These are phyloP conservation scores for Reutealis trisperma DNA, from an alignment of 345 rosid genomes.

Conservation along the genomic window DNA sequence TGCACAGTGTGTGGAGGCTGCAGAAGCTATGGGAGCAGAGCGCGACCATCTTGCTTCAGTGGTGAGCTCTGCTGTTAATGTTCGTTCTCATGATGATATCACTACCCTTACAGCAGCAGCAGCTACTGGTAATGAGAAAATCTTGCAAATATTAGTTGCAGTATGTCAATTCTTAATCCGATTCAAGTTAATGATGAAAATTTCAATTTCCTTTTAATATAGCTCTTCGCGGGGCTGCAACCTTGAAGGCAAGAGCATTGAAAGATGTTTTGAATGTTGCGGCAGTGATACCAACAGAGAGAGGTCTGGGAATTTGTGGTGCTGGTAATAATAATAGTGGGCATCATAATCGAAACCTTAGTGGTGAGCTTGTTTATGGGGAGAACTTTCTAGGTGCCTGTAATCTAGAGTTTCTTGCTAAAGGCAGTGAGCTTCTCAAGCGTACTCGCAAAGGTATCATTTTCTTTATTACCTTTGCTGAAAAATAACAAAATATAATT, in stretches of 20 bases:
- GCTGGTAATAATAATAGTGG: slow-evolving; percentile 34
- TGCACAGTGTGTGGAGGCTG: slow-evolving; percentile 97
- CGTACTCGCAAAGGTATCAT: slow-evolving; percentile 78
- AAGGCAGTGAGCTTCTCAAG: slow-evolving; percentile 84
- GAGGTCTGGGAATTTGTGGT: slow-evolving; percentile 50
- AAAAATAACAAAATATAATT: neutral
- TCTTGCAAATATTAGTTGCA: too few species aligned
- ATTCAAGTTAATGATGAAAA: too few species aligned
- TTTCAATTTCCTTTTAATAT: slow-evolving; percentile 9
- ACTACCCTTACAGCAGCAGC: slow-evolving; percentile 93
- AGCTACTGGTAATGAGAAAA: slow-evolving; percentile 66
- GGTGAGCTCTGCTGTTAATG: slow-evolving; percentile 89
- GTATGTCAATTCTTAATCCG: too few species aligned
- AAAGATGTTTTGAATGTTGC: slow-evolving; percentile 85
- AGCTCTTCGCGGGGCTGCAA: slow-evolving; percentile 95
- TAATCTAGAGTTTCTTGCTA: slow-evolving; percentile 74
- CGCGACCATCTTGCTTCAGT: slow-evolving; percentile 77
- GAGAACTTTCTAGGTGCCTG: slow-evolving; percentile 58
- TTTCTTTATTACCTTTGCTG: neutral
- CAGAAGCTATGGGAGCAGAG: slow-evolving; percentile 87
- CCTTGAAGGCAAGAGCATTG: slow-evolving; percentile 82
- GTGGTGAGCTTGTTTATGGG: slow-evolving; percentile 60
- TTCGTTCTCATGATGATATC: slow-evolving; percentile 80
- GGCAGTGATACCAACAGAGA: slow-evolving; percentile 70
- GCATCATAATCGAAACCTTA: slow-evolving; percentile 38